A percentile compares a stretch with the other conserved stretches of the same genome.
phyloP scores from a whole-genome alignment of 768 basidiomycete genomes.

The Infundibulicybe gibba region DNA sequence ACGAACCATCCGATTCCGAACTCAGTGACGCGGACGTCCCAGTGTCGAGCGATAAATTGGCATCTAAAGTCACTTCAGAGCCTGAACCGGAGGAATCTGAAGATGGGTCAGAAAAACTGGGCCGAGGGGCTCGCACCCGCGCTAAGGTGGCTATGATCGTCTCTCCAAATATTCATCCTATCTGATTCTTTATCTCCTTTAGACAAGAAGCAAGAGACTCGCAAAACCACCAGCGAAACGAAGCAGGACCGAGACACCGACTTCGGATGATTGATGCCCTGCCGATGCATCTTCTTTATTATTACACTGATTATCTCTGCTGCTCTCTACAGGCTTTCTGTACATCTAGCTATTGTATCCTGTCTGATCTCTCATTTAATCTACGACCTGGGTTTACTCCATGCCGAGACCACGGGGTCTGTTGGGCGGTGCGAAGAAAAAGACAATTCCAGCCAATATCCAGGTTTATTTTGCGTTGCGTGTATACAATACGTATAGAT shows the following conservation, averaged over 20 bases:
- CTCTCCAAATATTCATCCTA: background rate
- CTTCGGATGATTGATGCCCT: constrained; percentile 7
- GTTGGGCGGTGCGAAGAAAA: too few species aligned
- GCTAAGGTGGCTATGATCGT: constrained; percentile 11
- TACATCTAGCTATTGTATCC: too few species aligned
- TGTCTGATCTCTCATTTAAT: too few species aligned
- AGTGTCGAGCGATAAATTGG: constrained; percentile 15
- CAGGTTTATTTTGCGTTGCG: too few species aligned
- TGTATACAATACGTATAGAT: too few species aligned
- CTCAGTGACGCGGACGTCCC: constrained; percentile 38
- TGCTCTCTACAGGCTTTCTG: too few species aligned
- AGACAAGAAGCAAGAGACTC: constrained; percentile 14
- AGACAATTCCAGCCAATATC: too few species aligned
- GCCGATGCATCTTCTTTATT: constrained; percentile 1
- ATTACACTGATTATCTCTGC: background rate
- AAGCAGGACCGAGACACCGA: constrained; percentile 1
- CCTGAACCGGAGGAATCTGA: constrained; percentile 18
- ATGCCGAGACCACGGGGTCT: too few species aligned
- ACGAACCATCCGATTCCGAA: constrained; percentile 25
- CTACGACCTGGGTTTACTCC: too few species aligned
- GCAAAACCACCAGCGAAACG: constrained; percentile 4
- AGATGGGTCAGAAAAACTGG: constrained; percentile 23
- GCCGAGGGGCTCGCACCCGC: constrained; percentile 21
- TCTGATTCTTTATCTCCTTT: background rate
- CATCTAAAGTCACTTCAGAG: constrained; percentile 9